Conservation (phyloP, 2,329 filamentous ascomycete genomes). For the Xylaria sp. region DNA sequence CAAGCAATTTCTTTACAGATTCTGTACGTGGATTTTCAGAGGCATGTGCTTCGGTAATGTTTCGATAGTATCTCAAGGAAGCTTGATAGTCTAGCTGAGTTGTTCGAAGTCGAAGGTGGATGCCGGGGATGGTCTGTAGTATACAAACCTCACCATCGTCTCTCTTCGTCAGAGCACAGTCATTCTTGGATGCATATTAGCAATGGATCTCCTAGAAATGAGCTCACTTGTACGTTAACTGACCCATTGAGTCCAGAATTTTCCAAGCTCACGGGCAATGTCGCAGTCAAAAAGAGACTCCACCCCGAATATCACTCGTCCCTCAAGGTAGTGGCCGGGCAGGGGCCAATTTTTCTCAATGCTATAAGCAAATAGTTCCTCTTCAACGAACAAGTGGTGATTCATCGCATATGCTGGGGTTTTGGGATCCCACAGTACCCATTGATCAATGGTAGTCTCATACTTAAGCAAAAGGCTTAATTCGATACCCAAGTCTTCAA, state of each 20-base stretch:
- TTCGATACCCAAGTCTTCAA: background rate
- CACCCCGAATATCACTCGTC: background rate
- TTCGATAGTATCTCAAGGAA: constrained; percentile 3
- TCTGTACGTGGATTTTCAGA: background rate
- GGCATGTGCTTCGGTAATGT: background rate
- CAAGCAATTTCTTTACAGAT: background rate
- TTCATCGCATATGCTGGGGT: background rate
- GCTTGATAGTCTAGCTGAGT: constrained; percentile 4
- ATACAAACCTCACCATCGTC: constrained; percentile 3
- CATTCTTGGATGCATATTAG: background rate
- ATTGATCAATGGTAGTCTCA: background rate
- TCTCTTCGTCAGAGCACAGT: constrained; percentile 1
- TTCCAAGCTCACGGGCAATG: background rate
- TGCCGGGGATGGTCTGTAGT: background rate
- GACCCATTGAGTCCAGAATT: background rate
- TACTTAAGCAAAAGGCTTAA: background rate
- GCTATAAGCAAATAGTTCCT: background rate
- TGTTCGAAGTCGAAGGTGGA: constrained; percentile 1
- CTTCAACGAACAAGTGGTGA: background rate
- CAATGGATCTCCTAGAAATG: background rate
- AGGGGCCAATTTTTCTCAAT: background rate
- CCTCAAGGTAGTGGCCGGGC: background rate
- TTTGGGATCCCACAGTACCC: background rate
- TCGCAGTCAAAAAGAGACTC: background rate
- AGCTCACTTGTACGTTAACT: no score